phyloP scores from a whole-genome alignment of 176 grass and related monocot species.

The Puya raimondii region DNA sequence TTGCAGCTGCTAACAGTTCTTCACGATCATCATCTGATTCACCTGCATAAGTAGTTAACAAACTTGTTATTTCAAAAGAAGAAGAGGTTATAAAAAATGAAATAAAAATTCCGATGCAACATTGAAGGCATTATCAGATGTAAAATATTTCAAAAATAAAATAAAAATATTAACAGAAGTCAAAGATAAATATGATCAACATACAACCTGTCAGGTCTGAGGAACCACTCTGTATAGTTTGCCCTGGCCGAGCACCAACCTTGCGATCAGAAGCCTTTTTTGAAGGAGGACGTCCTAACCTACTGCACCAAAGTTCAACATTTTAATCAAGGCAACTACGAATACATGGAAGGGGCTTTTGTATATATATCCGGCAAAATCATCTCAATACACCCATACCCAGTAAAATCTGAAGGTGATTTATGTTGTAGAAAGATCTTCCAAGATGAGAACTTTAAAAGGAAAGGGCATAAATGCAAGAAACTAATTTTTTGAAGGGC shows the following conservation, averaged over 20 bases:
- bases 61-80: slow-evolving; percentile 3
- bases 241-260: slow-evolving; percentile 35
- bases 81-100: too few species aligned
- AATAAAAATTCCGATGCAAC: too few species aligned
- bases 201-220: slow-evolving; percentile 39
- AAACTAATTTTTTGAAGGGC: too few species aligned
- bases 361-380: too few species aligned
- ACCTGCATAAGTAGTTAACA: slow-evolving; percentile 41
- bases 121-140: not conserved
- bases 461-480: too few species aligned
- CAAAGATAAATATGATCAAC: slow-evolving; percentile 17
- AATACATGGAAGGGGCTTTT: not conserved
- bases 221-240: slow-evolving; percentile 31
- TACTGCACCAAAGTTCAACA: slow-evolving; percentile 31
- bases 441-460: too few species aligned
- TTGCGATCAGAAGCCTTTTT: slow-evolving; percentile 63
- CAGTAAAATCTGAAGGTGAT: not conserved
- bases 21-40: slow-evolving; percentile 66
- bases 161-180: not conserved
- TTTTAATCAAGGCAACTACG: not conserved
- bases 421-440: too few species aligned
- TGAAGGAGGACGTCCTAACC: slow-evolving; percentile 45
- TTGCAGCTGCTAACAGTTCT: slow-evolving; percentile 72
- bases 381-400: too few species aligned
- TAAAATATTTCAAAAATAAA: not conserved